Evolutionary conservation across 768 basidiomycete genomes (phyloP).

Genomic region (Rhizopogon sp.): DNA sequence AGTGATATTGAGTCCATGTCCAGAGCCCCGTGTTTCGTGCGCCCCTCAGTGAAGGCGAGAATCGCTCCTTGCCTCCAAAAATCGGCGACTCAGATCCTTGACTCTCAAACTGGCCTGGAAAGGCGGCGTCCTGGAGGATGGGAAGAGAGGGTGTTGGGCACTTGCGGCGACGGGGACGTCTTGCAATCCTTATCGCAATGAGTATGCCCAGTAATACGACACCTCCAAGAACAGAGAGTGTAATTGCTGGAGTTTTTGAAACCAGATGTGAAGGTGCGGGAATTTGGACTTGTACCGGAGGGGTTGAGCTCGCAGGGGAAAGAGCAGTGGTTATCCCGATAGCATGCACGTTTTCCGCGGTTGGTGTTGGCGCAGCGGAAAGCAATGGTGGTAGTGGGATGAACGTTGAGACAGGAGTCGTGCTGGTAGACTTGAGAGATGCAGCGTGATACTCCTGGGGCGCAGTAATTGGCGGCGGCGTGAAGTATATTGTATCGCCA

Average conservation of each 20-base stretch:
- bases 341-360: neutral
- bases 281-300: neutral
- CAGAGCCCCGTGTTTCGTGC: slow-evolving; percentile 43
- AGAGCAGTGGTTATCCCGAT: slow-evolving; percentile 8
- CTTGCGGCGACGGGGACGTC: slow-evolving; percentile 45
- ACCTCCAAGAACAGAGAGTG: slow-evolving; percentile 48
- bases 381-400: slow-evolving; percentile 23
- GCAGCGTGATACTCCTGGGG: slow-evolving; percentile 8
- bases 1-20: slow-evolving; percentile 54
- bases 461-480: slow-evolving; percentile 18
- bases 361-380: neutral
- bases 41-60: slow-evolving; percentile 31
- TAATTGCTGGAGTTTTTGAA: slow-evolving; percentile 43
- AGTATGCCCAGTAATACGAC: slow-evolving; percentile 44
- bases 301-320: slow-evolving; percentile 3
- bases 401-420: slow-evolving; percentile 13
- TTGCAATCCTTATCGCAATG: slow-evolving; percentile 42
- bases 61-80: slow-evolving; percentile 72
- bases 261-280: slow-evolving; percentile 31
- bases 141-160: slow-evolving; percentile 73
- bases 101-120: slow-evolving; percentile 37
- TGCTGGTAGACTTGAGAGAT: slow-evolving; percentile 3
- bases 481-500: slow-evolving; percentile 4
- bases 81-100: slow-evolving; percentile 59
- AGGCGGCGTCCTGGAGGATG: slow-evolving; percentile 53